Evolutionary conservation across 306 rosid species (phyloP), one percentile per base, ranked within the genome.

Genomic region (Elaeagnus macrophylla): DNA sequence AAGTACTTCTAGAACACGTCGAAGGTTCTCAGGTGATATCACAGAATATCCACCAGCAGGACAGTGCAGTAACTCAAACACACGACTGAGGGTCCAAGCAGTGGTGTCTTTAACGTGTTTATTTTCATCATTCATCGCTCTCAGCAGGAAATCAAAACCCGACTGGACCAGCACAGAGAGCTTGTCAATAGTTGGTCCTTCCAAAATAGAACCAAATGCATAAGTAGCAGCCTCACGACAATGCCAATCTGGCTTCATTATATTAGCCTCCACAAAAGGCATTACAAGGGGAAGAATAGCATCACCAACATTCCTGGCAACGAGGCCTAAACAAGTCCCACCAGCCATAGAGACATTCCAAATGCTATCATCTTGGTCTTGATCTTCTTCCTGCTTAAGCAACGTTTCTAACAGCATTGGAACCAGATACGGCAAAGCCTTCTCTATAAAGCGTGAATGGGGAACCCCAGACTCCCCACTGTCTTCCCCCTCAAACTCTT

Each of bases 281-380:
- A 71, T 71, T 44, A 71, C 76, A 40, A 71, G 76, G 43, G 76
- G 71, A 16, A 72, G 59, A 39, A 66, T 43, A 7, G 59, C 48
- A 72, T 65, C 72, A 44, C 64, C 67, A 46, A 72, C 77, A 47
- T 67, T 66, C 65, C 59, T 51, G 15, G 76, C 54, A 65, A 71
- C 71, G 13, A 71, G 76, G 48, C 65, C 57, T 44, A 65, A 67
- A 43, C 72, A 72, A 2, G 77, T 72, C 51, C 77, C 77, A 40
- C 77, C 77, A 49, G 77, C 77, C 77, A 72, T 72, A 12, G 77
- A 55, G 3, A 72, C 36, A 60, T 60, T 72, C 77, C 77, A 66
- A 48, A 65, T 59, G 54, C 42, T 54, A 53, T 65, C 67, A 37
- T 72, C 77, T 42, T 66, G 71, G 57, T 71, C 76, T 32, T 41